Conservation (phyloP, 495 filamentous ascomycete species). For the Daldinia caldariorum region DNA sequence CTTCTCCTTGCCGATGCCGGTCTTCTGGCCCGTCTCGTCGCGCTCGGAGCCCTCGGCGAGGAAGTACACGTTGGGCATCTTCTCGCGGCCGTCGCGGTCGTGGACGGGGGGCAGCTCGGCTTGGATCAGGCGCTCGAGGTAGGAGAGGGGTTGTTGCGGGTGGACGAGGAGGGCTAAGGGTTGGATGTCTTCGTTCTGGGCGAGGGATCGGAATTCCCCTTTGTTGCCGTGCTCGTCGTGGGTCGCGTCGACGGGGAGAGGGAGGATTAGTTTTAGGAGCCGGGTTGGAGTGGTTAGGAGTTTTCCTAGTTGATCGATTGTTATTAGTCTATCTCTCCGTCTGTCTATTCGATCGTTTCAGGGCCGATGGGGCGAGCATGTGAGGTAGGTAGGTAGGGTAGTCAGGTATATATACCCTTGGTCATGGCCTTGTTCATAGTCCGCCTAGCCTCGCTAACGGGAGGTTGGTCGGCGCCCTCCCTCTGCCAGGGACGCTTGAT, state of each 20-base stretch:
- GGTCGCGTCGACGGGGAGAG: conserved; percentile 71
- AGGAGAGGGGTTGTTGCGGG: conserved; percentile 91
- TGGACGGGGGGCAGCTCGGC: conserved; percentile 82
- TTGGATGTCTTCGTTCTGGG: conserved; percentile 70
- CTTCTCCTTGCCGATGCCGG: conserved; percentile 40
- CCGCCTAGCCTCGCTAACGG: conserved; percentile 55
- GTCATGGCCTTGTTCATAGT: conserved; percentile 63
- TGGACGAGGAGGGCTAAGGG: conserved; percentile 90
- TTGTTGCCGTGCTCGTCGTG: conserved; percentile 57
- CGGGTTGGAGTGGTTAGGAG: conserved; percentile 89
- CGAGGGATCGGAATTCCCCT: conserved; percentile 52
- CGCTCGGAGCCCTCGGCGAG: conserved; percentile 77
- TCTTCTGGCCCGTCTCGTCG: conserved; percentile 58
- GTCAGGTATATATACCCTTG: conserved; percentile 71
- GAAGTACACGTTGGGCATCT: conserved; percentile 80
- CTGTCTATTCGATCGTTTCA: background rate
- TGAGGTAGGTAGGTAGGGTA: background rate
- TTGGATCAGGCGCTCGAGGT: conserved; percentile 90
- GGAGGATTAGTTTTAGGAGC: conserved; percentile 88
- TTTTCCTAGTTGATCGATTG: conserved; percentile 66
- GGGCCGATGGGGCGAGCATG: background rate
- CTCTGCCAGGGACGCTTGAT: conserved; percentile 73
- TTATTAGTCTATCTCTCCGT: background rate
- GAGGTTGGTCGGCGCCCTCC: conserved; percentile 68
- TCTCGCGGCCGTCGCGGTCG: conserved; percentile 65